A percentile compares a stretch with the other conserved stretches of the same genome.
Conservation (phyloP, 2,329 filamentous ascomycete genomes). For the Alternaria panax region DNA sequence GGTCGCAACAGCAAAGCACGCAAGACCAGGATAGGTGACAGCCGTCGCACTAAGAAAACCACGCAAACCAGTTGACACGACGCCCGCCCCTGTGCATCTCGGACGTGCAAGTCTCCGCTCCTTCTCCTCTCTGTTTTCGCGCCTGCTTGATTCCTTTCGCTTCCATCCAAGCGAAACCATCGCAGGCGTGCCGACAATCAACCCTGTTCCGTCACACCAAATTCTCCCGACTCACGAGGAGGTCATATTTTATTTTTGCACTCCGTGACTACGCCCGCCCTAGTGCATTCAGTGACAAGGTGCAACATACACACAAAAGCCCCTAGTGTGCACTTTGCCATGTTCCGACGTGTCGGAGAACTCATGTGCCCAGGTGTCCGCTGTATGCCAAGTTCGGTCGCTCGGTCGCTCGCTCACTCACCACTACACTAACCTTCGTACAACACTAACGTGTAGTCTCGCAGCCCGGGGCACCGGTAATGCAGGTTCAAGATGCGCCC, state of each 20-base stretch:
- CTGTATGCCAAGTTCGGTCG: neutral
- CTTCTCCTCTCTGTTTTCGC: neutral
- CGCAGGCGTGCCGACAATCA: neutral
- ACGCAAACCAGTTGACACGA: neutral
- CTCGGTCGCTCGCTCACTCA: neutral
- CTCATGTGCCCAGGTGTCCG: neutral
- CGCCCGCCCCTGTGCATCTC: neutral
- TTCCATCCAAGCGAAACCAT: neutral
- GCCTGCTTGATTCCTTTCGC: neutral
- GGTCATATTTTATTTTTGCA: neutral
- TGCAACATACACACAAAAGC: neutral
- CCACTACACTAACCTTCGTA: neutral
- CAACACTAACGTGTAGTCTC: neutral
- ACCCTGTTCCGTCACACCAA: neutral
- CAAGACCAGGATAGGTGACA: neutral
- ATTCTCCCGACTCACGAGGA: neutral
- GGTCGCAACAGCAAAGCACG: conserved; percentile 1
- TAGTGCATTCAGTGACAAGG: neutral
- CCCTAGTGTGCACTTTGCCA: neutral
- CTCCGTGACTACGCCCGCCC: neutral
- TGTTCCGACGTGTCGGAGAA: neutral
- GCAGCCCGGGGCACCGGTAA: neutral
- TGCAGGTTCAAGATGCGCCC: neutral
- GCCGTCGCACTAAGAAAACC: conserved; percentile 2
- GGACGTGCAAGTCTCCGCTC: neutral